Percentiles rank a stretch among this genome's conserved stretches.
Evolutionary conservation across 352 stramenopile genomes (phyloP).

Genomic region (Paralagenidium karlingii): DNA sequence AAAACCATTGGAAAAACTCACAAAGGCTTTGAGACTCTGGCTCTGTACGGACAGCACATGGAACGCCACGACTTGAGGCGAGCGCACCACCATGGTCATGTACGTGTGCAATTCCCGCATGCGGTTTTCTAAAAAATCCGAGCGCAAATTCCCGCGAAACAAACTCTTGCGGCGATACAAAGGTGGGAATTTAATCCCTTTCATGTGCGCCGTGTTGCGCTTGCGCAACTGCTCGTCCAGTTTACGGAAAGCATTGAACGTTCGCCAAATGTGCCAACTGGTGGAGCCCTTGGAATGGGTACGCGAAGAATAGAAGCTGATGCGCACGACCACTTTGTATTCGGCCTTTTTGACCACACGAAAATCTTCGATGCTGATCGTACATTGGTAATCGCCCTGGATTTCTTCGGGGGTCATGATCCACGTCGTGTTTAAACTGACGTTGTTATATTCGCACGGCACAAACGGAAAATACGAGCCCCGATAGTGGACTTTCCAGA

Average conservation of each 20-base stretch:
- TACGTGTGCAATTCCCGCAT: slow-evolving; percentile 70
- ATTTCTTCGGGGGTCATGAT: slow-evolving; percentile 74
- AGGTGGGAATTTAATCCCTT: slow-evolving; percentile 76
- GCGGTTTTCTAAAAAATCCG: slow-evolving; percentile 47
- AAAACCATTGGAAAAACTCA: slow-evolving; percentile 63
- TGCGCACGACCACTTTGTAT: slow-evolving; percentile 60
- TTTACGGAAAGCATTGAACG: slow-evolving; percentile 68
- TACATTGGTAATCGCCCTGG: slow-evolving; percentile 56
- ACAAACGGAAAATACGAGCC: no score
- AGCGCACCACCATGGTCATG: slow-evolving; percentile 39
- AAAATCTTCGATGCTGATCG: slow-evolving; percentile 52
- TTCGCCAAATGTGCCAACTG: slow-evolving; percentile 77
- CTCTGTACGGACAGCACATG: slow-evolving; percentile 54
- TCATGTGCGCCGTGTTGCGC: slow-evolving; percentile 51
- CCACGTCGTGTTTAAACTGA: no score
- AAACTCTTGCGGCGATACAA: slow-evolving; percentile 53
- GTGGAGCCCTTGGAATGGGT: slow-evolving; percentile 45
- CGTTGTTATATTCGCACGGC: no score
- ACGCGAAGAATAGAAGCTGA: slow-evolving; percentile 66
- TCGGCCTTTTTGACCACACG: slow-evolving; percentile 67
- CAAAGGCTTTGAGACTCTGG: slow-evolving; percentile 71
- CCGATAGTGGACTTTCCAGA: no score
- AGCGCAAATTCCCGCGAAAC: slow-evolving; percentile 49
- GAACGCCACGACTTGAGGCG: slow-evolving; percentile 60
- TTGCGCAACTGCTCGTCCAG: slow-evolving; percentile 73